Conservation (phyloP, 192 early-diverging fungal genomes). For the Backusella westeae region DNA sequence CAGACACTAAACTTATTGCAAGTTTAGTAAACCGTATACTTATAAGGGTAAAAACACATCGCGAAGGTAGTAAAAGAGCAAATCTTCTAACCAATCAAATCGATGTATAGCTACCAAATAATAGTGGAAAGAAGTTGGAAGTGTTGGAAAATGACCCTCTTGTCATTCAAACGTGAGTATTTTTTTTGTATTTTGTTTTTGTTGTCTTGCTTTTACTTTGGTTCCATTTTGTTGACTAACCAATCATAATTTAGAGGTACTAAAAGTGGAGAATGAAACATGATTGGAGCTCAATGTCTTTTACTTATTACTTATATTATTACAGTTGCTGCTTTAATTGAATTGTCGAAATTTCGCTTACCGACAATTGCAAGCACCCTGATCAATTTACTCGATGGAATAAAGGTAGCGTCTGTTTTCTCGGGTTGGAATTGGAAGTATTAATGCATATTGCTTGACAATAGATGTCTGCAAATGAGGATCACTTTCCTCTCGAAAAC, state of each 20-base stretch:
- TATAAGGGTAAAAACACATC: slow-evolving; percentile 30
- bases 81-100: neutral
- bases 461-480: slow-evolving; percentile 48
- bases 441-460: neutral
- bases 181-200: neutral
- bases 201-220: neutral
- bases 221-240: neutral
- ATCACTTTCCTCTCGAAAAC: slow-evolving; percentile 57
- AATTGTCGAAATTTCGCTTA: slow-evolving; percentile 76
- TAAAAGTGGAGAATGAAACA: neutral
- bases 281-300: neutral
- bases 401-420: slow-evolving; percentile 43
- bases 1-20: slow-evolving; percentile 41
- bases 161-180: slow-evolving; percentile 64
- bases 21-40: slow-evolving; percentile 41
- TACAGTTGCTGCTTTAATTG: slow-evolving; percentile 65
- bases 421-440: too few relatives aligned
- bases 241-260: slow-evolving; percentile 11
- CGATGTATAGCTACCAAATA: slow-evolving; percentile 64
- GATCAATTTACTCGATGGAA: slow-evolving; percentile 71
- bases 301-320: neutral
- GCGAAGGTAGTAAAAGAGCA: neutral
- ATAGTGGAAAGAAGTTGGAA: slow-evolving; percentile 62
- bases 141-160: slow-evolving; percentile 72
- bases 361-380: slow-evolving; percentile 66